Percentiles rank a stretch among this genome's conserved stretches.
Conservation (phyloP, 2,329 filamentous ascomycete species). For the Albifimbria verrucaria region DNA sequence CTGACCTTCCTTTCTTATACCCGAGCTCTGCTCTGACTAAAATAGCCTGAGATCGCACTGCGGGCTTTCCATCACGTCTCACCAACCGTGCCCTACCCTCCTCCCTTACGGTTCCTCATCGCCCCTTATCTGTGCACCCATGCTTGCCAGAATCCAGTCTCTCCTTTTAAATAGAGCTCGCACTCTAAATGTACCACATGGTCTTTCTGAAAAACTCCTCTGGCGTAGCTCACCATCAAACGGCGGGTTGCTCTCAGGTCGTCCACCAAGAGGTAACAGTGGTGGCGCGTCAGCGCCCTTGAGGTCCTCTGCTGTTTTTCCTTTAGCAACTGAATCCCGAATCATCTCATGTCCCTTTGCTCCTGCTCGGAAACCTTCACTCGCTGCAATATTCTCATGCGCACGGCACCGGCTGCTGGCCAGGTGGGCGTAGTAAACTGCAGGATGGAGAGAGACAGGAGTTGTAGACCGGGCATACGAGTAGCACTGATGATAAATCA, state of each 20-base stretch:
- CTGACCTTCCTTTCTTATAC: too few species aligned
- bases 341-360: slow-evolving; percentile 41
- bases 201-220: slow-evolving; percentile 33
- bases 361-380: slow-evolving; percentile 40
- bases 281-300: slow-evolving; percentile 22
- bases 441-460: slow-evolving; percentile 82
- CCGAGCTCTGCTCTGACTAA: too few species aligned
- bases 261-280: slow-evolving; percentile 28
- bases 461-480: slow-evolving; percentile 91
- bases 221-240: slow-evolving; percentile 26
- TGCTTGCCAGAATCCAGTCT: too few species aligned
- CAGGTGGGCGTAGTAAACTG: slow-evolving; percentile 94
- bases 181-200: slow-evolving; percentile 41
- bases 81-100: not conserved
- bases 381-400: slow-evolving; percentile 58
- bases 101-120: not conserved
- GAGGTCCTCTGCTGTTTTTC: slow-evolving; percentile 20
- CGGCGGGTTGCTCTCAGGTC: slow-evolving; percentile 14
- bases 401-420: slow-evolving; percentile 75
- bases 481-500: slow-evolving; percentile 95
- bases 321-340: slow-evolving; percentile 37
- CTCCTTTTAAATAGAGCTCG: too few species aligned
- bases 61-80: too few species aligned
- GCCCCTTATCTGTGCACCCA: too few species aligned
- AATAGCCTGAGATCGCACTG: too few species aligned